Evolutionary conservation across 495 filamentous ascomycete genomes (phyloP).

Genomic region (Cryomyces antarcticus): DNA sequence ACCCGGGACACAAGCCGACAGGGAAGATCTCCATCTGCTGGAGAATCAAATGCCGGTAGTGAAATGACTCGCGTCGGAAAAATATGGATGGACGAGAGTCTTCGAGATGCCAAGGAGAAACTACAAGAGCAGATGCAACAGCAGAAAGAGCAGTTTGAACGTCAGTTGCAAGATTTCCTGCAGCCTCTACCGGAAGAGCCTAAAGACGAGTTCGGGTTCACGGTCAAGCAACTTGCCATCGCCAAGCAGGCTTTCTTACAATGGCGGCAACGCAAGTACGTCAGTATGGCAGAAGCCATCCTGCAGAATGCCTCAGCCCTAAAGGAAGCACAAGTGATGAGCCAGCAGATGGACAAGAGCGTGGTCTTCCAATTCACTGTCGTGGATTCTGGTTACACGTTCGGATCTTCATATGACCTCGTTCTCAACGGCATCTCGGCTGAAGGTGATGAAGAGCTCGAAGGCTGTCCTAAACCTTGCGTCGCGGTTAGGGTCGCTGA

Average conservation of each 20-base stretch:
- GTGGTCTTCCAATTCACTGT: slow-evolving; percentile 92
- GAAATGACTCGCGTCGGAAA: slow-evolving; percentile 75
- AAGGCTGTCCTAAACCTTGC: slow-evolving; percentile 71
- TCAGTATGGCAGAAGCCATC: slow-evolving; percentile 86
- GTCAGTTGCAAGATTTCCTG: slow-evolving; percentile 38
- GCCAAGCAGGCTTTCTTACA: slow-evolving; percentile 44
- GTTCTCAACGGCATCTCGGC: slow-evolving; percentile 83
- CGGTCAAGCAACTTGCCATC: slow-evolving; percentile 30
- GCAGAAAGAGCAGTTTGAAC: slow-evolving; percentile 47
- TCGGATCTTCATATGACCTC: slow-evolving; percentile 88
- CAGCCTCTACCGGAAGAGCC: slow-evolving; percentile 13
- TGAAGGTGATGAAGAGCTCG: slow-evolving; percentile 68
- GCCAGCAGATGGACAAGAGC: slow-evolving; percentile 83
- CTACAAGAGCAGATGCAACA: slow-evolving; percentile 37
- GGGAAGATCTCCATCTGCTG: slow-evolving; percentile 58
- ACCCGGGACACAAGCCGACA: slow-evolving; percentile 71
- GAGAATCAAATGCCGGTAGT: slow-evolving; percentile 56
- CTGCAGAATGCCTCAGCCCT: slow-evolving; percentile 68
- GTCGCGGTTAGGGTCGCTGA: slow-evolving; percentile 82
- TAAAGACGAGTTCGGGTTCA: neutral
- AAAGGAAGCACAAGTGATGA: slow-evolving; percentile 96
- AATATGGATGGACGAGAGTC: slow-evolving; percentile 64
- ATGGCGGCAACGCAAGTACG: slow-evolving; percentile 73
- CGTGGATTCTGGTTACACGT: slow-evolving; percentile 67
- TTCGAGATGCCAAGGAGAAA: slow-evolving; percentile 60